These are phyloP conservation scores for Colletotrichum sojae DNA, from an alignment of 2,329 filamentous ascomycete species.

Conservation along the genomic window DNA sequence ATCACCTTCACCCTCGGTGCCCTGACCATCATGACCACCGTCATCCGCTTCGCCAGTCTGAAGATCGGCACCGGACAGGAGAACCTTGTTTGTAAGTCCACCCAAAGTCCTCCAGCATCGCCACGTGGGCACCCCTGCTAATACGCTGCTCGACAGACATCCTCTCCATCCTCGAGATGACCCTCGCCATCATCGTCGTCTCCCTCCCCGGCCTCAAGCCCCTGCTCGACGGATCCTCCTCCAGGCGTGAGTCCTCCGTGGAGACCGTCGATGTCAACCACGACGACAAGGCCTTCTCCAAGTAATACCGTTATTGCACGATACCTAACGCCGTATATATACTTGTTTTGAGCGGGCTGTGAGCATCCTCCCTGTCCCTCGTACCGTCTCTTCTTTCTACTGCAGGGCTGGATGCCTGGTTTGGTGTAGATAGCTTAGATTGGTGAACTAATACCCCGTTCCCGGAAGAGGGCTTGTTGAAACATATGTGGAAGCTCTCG, in stretches of 20 bases:
- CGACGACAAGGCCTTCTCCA: constrained; percentile 28
- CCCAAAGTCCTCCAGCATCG: too few species aligned
- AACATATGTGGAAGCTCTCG: background rate
- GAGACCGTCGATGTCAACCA: constrained; percentile 30
- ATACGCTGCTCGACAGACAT: constrained; percentile 33
- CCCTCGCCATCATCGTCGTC: constrained; percentile 44
- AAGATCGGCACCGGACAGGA: constrained; percentile 45
- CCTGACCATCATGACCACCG: constrained; percentile 45
- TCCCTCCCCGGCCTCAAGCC: constrained; percentile 45
- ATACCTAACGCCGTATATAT: background rate
- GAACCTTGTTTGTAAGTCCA: constrained; percentile 46
- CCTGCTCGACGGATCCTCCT: constrained; percentile 35
- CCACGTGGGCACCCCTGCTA: background rate
- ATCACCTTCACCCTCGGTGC: constrained; percentile 46
- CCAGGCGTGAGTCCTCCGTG: constrained; percentile 26
- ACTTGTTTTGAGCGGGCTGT: background rate
- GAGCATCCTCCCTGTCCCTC: background rate
- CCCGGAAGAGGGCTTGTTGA: background rate
- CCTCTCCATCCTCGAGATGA: constrained; percentile 44
- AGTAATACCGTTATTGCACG: background rate
- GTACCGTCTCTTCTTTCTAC: background rate
- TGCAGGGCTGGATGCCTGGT: background rate
- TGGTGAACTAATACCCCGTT: background rate
- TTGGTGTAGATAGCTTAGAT: background rate
- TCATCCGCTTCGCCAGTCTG: constrained; percentile 45